These are phyloP conservation scores for Aspergillus oerlinghausenensis DNA, from an alignment of 2,329 filamentous ascomycete species.

Conservation along the genomic window DNA sequence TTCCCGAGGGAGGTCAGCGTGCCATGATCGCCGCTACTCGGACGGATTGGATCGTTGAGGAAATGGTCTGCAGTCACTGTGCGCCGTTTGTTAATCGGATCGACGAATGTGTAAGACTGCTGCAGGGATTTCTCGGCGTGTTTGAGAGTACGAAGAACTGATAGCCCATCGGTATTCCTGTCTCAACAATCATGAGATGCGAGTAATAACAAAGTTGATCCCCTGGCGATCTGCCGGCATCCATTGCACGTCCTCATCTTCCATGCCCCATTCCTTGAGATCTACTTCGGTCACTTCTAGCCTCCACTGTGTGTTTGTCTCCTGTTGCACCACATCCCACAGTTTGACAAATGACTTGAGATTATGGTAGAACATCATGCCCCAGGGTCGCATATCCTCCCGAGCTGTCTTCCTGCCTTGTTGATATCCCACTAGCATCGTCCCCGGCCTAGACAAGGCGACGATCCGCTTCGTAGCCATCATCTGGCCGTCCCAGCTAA, in stretches of 20 bases:
- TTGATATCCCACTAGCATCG: conserved; percentile 2
- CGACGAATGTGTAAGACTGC: not conserved
- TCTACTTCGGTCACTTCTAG: not conserved
- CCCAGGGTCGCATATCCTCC: conserved; percentile 4
- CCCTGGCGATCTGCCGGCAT: conserved; percentile 4
- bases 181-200: not conserved
- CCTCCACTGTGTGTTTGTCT: conserved; percentile 1
- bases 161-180: no score
- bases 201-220: conserved; percentile 1
- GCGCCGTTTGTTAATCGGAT: conserved; percentile 11
- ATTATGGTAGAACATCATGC: conserved; percentile 8
- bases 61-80: conserved; percentile 13
- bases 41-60: conserved; percentile 18
- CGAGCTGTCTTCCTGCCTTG: not conserved
- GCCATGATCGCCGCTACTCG: conserved; percentile 20
- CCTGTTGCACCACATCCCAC: not conserved
- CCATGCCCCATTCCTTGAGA: conserved; percentile 4
- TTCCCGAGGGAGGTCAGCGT: conserved; percentile 20
- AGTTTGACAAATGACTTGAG: not conserved
- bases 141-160: not conserved
- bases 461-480: conserved; percentile 3
- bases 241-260: conserved; percentile 4
- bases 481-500: conserved; percentile 3
- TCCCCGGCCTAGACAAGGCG: conserved; percentile 1
- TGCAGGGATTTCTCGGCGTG: not conserved